Conservation (phyloP, 208 protist species). For the Acanthamoeba castellanii region DNA sequence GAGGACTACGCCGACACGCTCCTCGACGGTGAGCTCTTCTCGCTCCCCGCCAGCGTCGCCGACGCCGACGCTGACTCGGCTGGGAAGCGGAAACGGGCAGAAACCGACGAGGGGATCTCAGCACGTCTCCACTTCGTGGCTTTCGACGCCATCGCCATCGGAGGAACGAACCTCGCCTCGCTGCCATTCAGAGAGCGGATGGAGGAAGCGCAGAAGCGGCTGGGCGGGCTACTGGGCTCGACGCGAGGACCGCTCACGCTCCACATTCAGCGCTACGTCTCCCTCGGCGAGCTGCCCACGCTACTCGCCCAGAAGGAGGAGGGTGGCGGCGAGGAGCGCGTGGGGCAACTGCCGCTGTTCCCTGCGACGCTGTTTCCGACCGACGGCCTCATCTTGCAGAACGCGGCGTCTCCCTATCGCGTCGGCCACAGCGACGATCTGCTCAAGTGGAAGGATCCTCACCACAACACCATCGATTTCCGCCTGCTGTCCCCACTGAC, state of each 20-base stretch:
- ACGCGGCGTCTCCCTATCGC: not conserved
- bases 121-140: not conserved
- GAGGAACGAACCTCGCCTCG: not conserved
- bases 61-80: not conserved
- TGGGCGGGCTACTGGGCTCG: not conserved
- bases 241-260: not conserved
- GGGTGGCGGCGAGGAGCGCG: too few relatives aligned
- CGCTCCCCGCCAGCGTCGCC: not conserved
- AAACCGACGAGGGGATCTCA: not conserved
- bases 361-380: not conserved
- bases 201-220: not conserved
- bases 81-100: not conserved
- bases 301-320: not conserved
- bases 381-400: slow-evolving; percentile 3
- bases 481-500: not conserved
- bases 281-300: not conserved
- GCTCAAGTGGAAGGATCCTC: not conserved
- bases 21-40: not conserved
- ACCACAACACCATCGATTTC: not conserved
- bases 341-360: not conserved
- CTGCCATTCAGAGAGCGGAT: not conserved
- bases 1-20: not conserved
- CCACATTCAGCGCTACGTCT: not conserved
- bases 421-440: slow-evolving; percentile 19
- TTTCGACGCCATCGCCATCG: not conserved